Conservation (phyloP, 78 protist species). For the Dictyostelium firmibasis region DNA sequence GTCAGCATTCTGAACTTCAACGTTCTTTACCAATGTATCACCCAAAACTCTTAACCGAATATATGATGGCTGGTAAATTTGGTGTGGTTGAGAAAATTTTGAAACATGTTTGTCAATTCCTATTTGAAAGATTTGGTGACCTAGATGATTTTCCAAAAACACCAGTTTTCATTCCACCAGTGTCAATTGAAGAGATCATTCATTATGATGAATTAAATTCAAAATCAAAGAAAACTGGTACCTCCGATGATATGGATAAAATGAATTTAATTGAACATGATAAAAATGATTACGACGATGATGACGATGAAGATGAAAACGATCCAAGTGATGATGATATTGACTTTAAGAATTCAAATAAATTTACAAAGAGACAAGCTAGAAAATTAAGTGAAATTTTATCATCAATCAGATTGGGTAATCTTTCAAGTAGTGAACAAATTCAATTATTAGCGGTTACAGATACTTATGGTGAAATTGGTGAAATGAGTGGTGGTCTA, state of each 20-base stretch:
- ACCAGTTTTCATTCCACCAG: slow-evolving; percentile 23
- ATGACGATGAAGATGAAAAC: not conserved
- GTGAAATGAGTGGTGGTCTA: slow-evolving; percentile 60
- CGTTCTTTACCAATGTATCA: slow-evolving; percentile 67
- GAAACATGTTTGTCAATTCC: slow-evolving; percentile 5
- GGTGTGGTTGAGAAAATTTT: slow-evolving; percentile 56
- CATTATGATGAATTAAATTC: not conserved
- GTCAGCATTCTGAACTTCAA: slow-evolving; percentile 33
- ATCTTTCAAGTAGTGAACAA: slow-evolving; percentile 15
- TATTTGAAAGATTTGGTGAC: slow-evolving; percentile 16
- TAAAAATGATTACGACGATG: not conserved
- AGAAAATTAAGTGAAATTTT: slow-evolving; percentile 42
- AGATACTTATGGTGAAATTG: slow-evolving; percentile 72
- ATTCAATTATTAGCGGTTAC: slow-evolving; percentile 53
- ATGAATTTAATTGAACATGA: not conserved
- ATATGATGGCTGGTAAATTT: slow-evolving; percentile 77
- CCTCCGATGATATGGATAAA: slow-evolving; percentile 23
- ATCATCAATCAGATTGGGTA: slow-evolving; percentile 20
- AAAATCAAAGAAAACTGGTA: not conserved
- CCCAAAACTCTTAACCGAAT: slow-evolving; percentile 59
- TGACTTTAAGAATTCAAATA: not conserved
- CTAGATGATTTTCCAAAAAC: not conserved
- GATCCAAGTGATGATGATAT: not conserved
- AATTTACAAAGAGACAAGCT: slow-evolving; percentile 32
- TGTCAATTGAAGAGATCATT: not conserved